Evolutionary conservation across 78 protist genomes (phyloP), one percentile per base, ranked within the genome.

Genomic region (Speleostelium caveatum): DNA sequence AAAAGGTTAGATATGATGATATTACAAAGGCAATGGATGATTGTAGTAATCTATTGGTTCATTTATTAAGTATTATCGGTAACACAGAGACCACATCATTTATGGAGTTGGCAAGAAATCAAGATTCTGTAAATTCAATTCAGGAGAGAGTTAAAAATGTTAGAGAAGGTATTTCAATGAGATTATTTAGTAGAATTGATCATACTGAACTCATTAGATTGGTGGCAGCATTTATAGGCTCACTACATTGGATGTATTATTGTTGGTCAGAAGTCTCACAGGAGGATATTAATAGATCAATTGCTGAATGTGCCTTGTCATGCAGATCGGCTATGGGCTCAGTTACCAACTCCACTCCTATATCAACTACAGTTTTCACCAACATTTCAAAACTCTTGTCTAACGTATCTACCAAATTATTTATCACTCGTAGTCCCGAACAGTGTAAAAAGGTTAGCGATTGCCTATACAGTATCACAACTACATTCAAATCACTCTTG

Each of bases 1-100:
- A 80, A 19, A 80, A 80, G 28, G 72, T 80, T 14, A 17, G 89
- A 19, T 68, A 80, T 68, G 89, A 80, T 41, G 89, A 80, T 58
- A 80, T 80, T 6, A 19, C 77, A 1, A 32, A 39, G 19, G 89
- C 89, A 8, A 68, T 61, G 6, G 69, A 80, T n/a, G 77, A 80
- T 21, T 80, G 89, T 56, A 77, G 77, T 22, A 80, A 80, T 41
- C 55, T 80, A 3, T n/a, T 80, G 33, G 75, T 65, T 6, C 89
- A 80, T 33, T 56, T 80, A 4, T 3, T 80, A 6, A n/a, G 59
- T 0, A 67, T 80, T 24, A 68, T 80, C 28, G 89, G 89, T 55
- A 72, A 80, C 39, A 14, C 56, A 16, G 68, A 80, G 60, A 80
- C 72, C 1, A 55, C 63, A 33, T 65, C 89, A 30, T 80, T 80